phyloP scores from a whole-genome alignment of 257 asterid genomes.

The Nicotiana obtusifolia region DNA sequence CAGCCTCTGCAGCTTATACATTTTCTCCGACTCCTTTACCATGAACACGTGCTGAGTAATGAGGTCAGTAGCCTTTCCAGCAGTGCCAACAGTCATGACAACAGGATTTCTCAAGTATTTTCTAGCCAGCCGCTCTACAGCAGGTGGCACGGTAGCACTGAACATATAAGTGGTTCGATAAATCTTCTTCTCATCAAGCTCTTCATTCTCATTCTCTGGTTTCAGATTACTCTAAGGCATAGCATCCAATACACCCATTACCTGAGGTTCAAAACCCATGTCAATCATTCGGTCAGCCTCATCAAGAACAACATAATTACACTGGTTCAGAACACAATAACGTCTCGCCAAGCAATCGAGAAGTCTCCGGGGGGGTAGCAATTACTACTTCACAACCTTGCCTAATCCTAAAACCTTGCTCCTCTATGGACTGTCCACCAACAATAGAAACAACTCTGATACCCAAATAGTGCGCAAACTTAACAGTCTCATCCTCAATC shows the following conservation, averaged over 20 bases:
- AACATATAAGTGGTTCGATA: constrained; percentile 59
- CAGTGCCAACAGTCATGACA: constrained; percentile 51
- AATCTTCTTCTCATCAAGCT: constrained; percentile 50
- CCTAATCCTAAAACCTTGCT: constrained; percentile 34
- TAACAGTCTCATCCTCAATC: constrained; percentile 33
- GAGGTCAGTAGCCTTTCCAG: constrained; percentile 55
- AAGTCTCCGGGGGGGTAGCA: constrained; percentile 34
- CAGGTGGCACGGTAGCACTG: constrained; percentile 59
- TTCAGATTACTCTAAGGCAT: constrained; percentile 63
- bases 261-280: constrained; percentile 30
- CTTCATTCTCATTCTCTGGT: constrained; percentile 60
- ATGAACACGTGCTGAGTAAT: constrained; percentile 48
- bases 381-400: constrained; percentile 34
- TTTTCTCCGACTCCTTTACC: constrained; percentile 48
- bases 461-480: constrained; percentile 40
- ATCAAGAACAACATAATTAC: constrained; percentile 33
- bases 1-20: constrained; percentile 38
- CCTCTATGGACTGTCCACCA: constrained; percentile 57
- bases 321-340: constrained; percentile 26
- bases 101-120: constrained; percentile 60
- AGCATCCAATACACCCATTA: constrained; percentile 48
- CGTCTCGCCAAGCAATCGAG: constrained; percentile 30
- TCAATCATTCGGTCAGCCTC: constrained; percentile 34
- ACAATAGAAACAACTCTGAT: constrained; percentile 50
- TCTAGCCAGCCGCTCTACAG: constrained; percentile 57